Evolutionary conservation across 768 basidiomycete species (phyloP).

Genomic region (Russula earlei): DNA sequence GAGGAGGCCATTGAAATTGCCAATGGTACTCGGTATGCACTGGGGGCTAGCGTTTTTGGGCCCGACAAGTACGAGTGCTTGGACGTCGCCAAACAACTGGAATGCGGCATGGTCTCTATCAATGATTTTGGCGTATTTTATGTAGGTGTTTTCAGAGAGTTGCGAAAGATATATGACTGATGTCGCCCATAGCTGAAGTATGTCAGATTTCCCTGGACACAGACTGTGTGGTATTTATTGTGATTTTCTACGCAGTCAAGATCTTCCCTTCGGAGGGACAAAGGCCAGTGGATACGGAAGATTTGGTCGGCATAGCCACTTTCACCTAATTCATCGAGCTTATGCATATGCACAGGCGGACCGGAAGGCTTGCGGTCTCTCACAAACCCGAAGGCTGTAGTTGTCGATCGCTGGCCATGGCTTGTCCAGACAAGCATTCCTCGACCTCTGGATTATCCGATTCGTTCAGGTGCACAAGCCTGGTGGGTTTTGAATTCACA

Average conservation of each 20-base stretch:
- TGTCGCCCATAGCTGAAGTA: conserved; percentile 50
- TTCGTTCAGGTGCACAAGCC: conserved; percentile 60
- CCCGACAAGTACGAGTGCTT: conserved; percentile 70
- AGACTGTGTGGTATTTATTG: conserved; percentile 1
- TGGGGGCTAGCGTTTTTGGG: conserved; percentile 94
- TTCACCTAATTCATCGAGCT: conserved; percentile 12
- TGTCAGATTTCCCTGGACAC: conserved; percentile 24
- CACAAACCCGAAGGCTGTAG: conserved; percentile 82
- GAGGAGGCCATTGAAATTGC: conserved; percentile 85
- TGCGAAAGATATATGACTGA: conserved; percentile 20
- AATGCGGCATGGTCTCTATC: conserved; percentile 95
- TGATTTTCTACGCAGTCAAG: conserved; percentile 49
- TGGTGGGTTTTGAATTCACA: conserved; percentile 43
- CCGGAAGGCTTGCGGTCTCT: conserved; percentile 86
- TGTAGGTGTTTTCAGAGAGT: conserved; percentile 35
- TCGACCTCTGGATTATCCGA: conserved; percentile 74
- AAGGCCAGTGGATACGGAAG: conserved; percentile 91
- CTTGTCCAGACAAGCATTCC: conserved; percentile 82
- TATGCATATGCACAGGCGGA: conserved; percentile 45
- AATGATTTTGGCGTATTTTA: conserved; percentile 93
- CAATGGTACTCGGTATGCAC: conserved; percentile 79
- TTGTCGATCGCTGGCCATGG: conserved; percentile 79
- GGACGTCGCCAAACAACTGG: conserved; percentile 68
- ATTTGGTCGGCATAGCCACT: conserved; percentile 49
- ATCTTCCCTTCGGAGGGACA: conserved; percentile 89